Percentiles rank a stretch among this genome's conserved stretches.
Conservation (phyloP, 495 filamentous ascomycete species). For the Talaromyces stipitatus region DNA sequence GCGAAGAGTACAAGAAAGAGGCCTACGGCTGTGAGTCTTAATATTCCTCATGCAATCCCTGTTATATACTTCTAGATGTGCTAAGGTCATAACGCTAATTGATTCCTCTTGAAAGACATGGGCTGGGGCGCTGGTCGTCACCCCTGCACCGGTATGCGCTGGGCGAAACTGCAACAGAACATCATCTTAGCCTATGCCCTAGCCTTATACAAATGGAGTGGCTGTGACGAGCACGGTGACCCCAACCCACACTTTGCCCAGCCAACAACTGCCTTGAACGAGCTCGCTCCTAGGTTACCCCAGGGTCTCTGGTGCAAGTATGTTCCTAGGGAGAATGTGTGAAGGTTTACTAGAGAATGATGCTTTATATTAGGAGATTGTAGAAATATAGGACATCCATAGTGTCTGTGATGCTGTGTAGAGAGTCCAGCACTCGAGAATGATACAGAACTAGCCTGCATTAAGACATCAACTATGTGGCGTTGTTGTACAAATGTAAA, state of each 20-base stretch:
- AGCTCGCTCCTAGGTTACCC: slow-evolving; percentile 3
- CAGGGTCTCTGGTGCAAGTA: slow-evolving; percentile 6
- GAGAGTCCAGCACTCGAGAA: too few species aligned
- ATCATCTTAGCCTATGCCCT: slow-evolving; percentile 35
- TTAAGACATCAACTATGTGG: too few species aligned
- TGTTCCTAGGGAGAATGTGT: slow-evolving; percentile 4
- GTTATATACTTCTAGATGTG: too few species aligned
- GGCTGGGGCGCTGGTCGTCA: slow-evolving; percentile 40
- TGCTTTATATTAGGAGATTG: too few species aligned
- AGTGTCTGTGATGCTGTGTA: too few species aligned
- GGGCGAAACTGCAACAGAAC: slow-evolving; percentile 41
- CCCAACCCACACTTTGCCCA: slow-evolving; percentile 3
- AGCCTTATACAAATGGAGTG: slow-evolving; percentile 16
- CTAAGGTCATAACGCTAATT: too few species aligned
- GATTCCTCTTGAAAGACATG: slow-evolving; percentile 6
- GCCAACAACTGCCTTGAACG: slow-evolving; percentile 4
- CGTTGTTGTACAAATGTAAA: too few species aligned
- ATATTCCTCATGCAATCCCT: too few species aligned
- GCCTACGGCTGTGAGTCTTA: slow-evolving; percentile 16
- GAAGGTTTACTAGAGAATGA: too few species aligned
- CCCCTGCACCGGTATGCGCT: slow-evolving; percentile 31
- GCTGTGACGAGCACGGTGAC: neutral
- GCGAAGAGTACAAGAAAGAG: slow-evolving; percentile 35
- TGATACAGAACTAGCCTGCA: too few species aligned
- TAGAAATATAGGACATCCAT: too few species aligned